These are phyloP conservation scores for Cicer judaicum DNA, from an alignment of 306 rosid species.

Conservation along the genomic window DNA sequence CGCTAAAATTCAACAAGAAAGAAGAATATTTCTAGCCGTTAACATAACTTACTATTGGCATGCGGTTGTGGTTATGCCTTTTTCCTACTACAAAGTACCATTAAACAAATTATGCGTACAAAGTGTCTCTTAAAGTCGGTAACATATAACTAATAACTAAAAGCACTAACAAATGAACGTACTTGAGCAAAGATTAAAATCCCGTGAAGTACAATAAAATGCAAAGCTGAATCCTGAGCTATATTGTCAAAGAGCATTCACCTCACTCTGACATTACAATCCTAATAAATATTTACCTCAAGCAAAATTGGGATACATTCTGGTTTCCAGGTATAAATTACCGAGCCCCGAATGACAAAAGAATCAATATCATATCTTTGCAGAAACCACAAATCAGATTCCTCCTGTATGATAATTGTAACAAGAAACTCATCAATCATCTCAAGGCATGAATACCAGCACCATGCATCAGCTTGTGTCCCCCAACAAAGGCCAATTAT, in stretches of 20 bases:
- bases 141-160: background rate
- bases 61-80: background rate
- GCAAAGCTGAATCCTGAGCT: slow-evolving; percentile 39
- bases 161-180: slow-evolving; percentile 23
- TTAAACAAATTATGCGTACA: background rate
- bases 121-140: background rate
- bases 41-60: slow-evolving; percentile 6
- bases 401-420: slow-evolving; percentile 41
- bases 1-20: background rate
- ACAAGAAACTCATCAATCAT: slow-evolving; percentile 37
- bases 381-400: slow-evolving; percentile 42
- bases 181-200: slow-evolving; percentile 30
- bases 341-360: slow-evolving; percentile 45
- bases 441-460: slow-evolving; percentile 30
- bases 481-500: slow-evolving; percentile 13
- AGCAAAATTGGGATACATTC: slow-evolving; percentile 65
- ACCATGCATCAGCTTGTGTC: slow-evolving; percentile 19
- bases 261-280: slow-evolving; percentile 52
- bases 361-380: slow-evolving; percentile 42
- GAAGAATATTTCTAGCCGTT: background rate
- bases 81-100: background rate
- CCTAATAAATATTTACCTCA: slow-evolving; percentile 41
- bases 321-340: slow-evolving; percentile 42
- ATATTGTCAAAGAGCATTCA: slow-evolving; percentile 23
- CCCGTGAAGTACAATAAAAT: slow-evolving; percentile 32